These are phyloP conservation scores for Geotrichum candidum DNA, from an alignment of 1,139 yeast genomes.

Conservation along the genomic window DNA sequence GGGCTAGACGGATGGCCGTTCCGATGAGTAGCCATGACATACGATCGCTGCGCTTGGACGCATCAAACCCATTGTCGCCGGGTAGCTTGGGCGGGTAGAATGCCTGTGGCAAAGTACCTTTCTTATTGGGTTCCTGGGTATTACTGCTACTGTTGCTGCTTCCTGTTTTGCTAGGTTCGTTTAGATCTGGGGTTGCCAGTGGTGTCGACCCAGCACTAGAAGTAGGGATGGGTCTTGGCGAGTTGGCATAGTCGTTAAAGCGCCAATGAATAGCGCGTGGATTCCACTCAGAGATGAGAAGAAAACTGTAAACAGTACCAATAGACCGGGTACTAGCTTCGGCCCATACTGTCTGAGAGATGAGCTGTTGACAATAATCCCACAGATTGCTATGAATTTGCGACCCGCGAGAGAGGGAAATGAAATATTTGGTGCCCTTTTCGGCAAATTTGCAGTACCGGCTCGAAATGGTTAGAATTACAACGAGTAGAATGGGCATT, in stretches of 20 bases:
- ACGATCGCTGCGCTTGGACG: constrained; percentile 78
- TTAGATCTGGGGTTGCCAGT: neutral
- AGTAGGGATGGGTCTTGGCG: constrained; percentile 30
- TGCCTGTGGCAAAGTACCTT: constrained; percentile 6
- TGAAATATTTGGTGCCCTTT: constrained; percentile 16
- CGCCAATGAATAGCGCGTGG: constrained; percentile 90
- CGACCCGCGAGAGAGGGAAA: constrained; percentile 16
- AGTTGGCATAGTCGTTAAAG: constrained; percentile 81
- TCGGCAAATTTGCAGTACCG: constrained; percentile 43
- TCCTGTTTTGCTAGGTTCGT: neutral
- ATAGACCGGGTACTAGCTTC: constrained; percentile 84
- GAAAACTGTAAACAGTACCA: constrained; percentile 79
- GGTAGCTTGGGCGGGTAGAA: constrained; percentile 16
- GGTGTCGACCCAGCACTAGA: constrained; percentile 5
- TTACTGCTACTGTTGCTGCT: neutral
- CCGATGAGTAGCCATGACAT: constrained; percentile 96
- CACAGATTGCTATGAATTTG: constrained; percentile 63
- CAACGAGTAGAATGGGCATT: constrained; percentile 74
- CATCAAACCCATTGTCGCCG: constrained; percentile 68
- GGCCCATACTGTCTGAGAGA: constrained; percentile 90
- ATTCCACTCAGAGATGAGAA: constrained; percentile 91
- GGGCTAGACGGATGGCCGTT: constrained; percentile 77
- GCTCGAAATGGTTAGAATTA: constrained; percentile 72
- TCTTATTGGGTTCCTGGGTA: constrained; percentile 7
- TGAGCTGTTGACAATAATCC: constrained; percentile 74